Conservation (phyloP, 2,329 filamentous ascomycete genomes). For the Colletotrichum truncatum region DNA sequence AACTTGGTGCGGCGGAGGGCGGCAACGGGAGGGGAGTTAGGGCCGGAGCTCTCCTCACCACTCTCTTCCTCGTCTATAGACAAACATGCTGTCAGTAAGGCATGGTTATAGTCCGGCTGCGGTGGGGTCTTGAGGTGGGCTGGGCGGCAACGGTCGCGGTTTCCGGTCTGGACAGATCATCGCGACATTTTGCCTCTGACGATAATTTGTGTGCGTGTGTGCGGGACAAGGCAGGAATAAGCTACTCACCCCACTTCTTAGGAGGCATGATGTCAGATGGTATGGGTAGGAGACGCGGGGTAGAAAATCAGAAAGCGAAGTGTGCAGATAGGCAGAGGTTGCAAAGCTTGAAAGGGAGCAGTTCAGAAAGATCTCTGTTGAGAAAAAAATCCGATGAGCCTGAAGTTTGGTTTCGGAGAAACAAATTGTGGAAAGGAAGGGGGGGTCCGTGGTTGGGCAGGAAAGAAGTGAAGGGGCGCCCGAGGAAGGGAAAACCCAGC, state of each 20-base stretch:
- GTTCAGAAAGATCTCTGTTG: not conserved
- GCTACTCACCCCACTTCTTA: slow-evolving; percentile 53
- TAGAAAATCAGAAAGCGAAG: not conserved
- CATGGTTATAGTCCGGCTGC: not conserved
- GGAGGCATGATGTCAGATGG: slow-evolving; percentile 51
- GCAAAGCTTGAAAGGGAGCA: not conserved
- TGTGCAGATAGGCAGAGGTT: not conserved
- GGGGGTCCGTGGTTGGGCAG: slow-evolving; percentile 29
- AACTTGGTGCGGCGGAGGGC: slow-evolving; percentile 69
- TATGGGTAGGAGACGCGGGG: slow-evolving; percentile 1
- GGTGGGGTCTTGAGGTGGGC: not conserved
- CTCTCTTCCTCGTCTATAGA: slow-evolving; percentile 49
- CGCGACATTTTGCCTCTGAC: slow-evolving; percentile 26
- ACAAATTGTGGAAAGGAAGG: slow-evolving; percentile 24
- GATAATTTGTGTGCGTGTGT: slow-evolving; percentile 27
- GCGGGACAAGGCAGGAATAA: slow-evolving; percentile 27
- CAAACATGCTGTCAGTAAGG: slow-evolving; percentile 4
- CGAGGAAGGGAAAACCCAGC: slow-evolving; percentile 18
- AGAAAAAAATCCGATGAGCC: not conserved
- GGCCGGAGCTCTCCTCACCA: slow-evolving; percentile 45
- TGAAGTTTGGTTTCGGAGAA: slow-evolving; percentile 15
- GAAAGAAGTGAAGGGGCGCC: slow-evolving; percentile 19
- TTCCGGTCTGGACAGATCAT: slow-evolving; percentile 7
- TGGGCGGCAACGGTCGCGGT: not conserved
- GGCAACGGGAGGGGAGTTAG: slow-evolving; percentile 48